A percentile compares a stretch with the other conserved stretches of the same genome.
These are phyloP conservation scores for Colletotrichum tanaceti DNA, from an alignment of 2,329 filamentous ascomycete genomes.

Conservation along the genomic window DNA sequence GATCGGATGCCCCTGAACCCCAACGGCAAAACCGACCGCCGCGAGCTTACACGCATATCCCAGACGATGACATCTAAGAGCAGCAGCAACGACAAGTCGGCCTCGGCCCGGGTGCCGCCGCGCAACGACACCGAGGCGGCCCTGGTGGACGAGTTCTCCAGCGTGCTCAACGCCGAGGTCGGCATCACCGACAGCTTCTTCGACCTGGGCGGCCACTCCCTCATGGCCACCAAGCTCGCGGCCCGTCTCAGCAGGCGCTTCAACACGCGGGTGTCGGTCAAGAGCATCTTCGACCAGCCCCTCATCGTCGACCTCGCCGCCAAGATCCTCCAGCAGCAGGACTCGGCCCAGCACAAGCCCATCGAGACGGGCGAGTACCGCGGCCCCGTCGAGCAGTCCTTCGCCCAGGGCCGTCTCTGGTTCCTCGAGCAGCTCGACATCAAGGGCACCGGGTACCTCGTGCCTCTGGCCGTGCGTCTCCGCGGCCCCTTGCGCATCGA, in stretches of 20 bases:
- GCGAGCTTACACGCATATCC: not conserved
- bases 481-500: constrained; percentile 35
- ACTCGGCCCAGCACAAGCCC: not conserved
- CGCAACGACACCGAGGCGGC: constrained; percentile 42
- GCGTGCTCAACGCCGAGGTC: constrained; percentile 21
- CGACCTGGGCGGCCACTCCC: constrained; percentile 34
- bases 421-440: constrained; percentile 43
- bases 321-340: not conserved
- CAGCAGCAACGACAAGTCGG: too few relatives aligned
- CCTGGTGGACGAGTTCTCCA: constrained; percentile 22
- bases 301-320: not conserved
- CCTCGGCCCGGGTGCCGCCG: not conserved
- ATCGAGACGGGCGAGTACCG: not conserved
- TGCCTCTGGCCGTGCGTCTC: constrained; percentile 38
- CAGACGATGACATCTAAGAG: not conserved
- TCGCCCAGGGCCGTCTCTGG: constrained; percentile 43
- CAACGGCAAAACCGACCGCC: constrained; percentile 45
- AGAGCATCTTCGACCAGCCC: constrained; percentile 33
- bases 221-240: constrained; percentile 27
- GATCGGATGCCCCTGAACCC: constrained; percentile 45
- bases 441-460: constrained; percentile 39
- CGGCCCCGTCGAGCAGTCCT: constrained; percentile 41
- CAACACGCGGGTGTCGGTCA: constrained; percentile 25
- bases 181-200: constrained; percentile 38
- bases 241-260: constrained; percentile 20